A percentile compares a stretch with the other conserved stretches of the same genome.
These are phyloP conservation scores for Anaeramoeba ignava DNA, from an alignment of 78 protist species.

Conservation along the genomic window DNA sequence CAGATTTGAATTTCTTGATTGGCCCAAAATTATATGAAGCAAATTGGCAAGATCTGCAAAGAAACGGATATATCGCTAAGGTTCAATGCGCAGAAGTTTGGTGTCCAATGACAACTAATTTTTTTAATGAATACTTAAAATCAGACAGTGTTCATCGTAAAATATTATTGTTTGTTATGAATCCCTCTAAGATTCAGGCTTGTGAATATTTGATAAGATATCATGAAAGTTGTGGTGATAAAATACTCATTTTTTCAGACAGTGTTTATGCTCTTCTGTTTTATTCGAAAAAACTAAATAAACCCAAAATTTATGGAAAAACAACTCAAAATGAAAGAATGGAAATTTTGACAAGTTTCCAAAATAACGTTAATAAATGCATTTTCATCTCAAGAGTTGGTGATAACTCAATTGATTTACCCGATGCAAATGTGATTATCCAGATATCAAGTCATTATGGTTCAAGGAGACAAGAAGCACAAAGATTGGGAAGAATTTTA, in stretches of 20 bases:
- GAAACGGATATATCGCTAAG: conserved; percentile 48
- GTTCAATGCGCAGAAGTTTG: conserved; percentile 66
- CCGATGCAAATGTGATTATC: conserved; percentile 88
- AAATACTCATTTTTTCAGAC: conserved; percentile 82
- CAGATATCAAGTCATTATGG: conserved; percentile 89
- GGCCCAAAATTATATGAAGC: conserved; percentile 99
- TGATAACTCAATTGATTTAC: conserved; percentile 90
- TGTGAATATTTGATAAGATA: conserved; percentile 60
- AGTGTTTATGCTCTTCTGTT: conserved; percentile 50
- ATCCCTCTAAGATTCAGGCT: conserved; percentile 81
- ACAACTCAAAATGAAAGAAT: conserved; percentile 52
- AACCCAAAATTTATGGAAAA: conserved; percentile 56
- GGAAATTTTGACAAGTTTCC: conserved; percentile 8
- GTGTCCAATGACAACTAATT: conserved; percentile 82
- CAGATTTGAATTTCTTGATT: conserved; percentile 76
- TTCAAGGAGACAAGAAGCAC: conserved; percentile 90
- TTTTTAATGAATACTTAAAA: conserved; percentile 56
- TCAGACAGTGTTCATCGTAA: background rate
- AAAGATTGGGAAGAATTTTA: conserved; percentile 70
- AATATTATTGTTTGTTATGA: conserved; percentile 60
- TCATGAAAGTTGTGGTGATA: conserved; percentile 78
- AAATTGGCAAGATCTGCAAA: conserved; percentile 92
- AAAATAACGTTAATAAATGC: conserved; percentile 17
- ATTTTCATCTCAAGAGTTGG: conserved; percentile 84
- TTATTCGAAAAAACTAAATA: conserved; percentile 51